Evolutionary conservation across 1,139 yeast species (phyloP).

Genomic region (Nakaseomyces bracarensis): DNA sequence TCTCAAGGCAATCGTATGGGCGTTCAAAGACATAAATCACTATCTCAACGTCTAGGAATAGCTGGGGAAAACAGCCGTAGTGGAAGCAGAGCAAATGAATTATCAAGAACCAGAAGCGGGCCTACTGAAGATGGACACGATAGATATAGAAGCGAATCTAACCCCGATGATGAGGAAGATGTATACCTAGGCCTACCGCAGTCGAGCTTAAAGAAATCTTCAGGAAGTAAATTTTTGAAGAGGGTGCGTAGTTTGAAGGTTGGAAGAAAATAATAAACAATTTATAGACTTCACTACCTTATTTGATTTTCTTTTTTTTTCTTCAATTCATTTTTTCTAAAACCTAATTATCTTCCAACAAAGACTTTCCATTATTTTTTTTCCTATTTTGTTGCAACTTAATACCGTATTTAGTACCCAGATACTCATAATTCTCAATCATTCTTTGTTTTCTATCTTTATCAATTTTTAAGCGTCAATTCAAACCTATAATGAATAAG

Average conservation of each 20-base stretch:
- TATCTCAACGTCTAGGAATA: conserved; percentile 50
- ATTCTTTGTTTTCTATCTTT: conserved; percentile 4
- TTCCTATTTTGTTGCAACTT: not conserved
- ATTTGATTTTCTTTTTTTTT: not conserved
- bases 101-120: conserved; percentile 7
- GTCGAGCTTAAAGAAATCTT: conserved; percentile 28
- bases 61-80: conserved; percentile 27
- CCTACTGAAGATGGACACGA: conserved; percentile 16
- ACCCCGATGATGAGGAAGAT: conserved; percentile 33
- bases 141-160: not conserved
- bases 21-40: conserved; percentile 63
- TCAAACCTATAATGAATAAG: not conserved
- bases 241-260: conserved; percentile 87
- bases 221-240: conserved; percentile 51
- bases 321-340: conserved; percentile 9
- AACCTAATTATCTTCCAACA: not conserved
- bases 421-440: conserved; percentile 1
- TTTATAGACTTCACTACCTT: not conserved
- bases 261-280: conserved; percentile 34
- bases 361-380: not conserved
- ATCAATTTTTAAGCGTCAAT: not conserved
- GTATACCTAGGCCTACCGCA: conserved; percentile 28
- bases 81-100: not conserved
- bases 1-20: conserved; percentile 31
- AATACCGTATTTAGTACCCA: conserved; percentile 1